A percentile compares a stretch with the other conserved stretches of the same genome.
Evolutionary conservation across 495 filamentous ascomycete species (phyloP).

Genomic region (Lasiosphaeria hispida): DNA sequence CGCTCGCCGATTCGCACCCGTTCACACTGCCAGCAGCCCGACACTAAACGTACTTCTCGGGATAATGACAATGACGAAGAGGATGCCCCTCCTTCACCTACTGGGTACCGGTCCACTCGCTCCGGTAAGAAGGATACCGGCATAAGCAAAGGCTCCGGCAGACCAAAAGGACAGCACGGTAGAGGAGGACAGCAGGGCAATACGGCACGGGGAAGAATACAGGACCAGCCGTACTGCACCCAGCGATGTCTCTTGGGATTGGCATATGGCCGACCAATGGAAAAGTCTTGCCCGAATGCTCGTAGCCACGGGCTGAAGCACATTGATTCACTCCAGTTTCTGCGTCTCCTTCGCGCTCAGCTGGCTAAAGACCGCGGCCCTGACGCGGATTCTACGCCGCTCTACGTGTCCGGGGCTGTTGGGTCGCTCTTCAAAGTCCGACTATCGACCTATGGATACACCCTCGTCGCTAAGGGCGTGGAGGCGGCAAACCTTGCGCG

Average conservation of each 20-base stretch:
- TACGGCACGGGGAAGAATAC: slow-evolving; percentile 17
- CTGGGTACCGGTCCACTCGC: slow-evolving; percentile 13
- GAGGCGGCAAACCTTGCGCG: slow-evolving; percentile 12
- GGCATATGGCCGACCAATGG: slow-evolving; percentile 29
- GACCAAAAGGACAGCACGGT: slow-evolving; percentile 14
- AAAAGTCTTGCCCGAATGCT: slow-evolving; percentile 41
- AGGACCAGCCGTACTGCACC: slow-evolving; percentile 41
- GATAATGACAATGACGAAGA: slow-evolving; percentile 20
- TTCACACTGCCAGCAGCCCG: slow-evolving; percentile 16
- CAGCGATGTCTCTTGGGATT: slow-evolving; percentile 44
- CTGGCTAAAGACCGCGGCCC: too few relatives aligned
- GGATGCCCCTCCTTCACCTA: slow-evolving; percentile 27
- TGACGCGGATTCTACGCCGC: slow-evolving; percentile 40
- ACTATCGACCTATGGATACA: slow-evolving; percentile 48
- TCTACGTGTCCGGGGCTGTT: slow-evolving; percentile 39
- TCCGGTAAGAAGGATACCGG: slow-evolving; percentile 13
- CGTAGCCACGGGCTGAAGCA: slow-evolving; percentile 30
- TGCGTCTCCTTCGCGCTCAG: slow-evolving; percentile 27
- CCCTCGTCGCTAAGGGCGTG: slow-evolving; percentile 46
- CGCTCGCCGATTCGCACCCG: slow-evolving; percentile 31
- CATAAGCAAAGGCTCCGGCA: slow-evolving; percentile 9
- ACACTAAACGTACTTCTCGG: neutral
- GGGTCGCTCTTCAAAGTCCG: slow-evolving; percentile 45
- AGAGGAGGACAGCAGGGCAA: slow-evolving; percentile 22
- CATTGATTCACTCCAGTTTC: slow-evolving; percentile 25